Base-by-base conservation (phyloP, 257 asterid species). In the Solanum pimpinellifolium region DNA sequence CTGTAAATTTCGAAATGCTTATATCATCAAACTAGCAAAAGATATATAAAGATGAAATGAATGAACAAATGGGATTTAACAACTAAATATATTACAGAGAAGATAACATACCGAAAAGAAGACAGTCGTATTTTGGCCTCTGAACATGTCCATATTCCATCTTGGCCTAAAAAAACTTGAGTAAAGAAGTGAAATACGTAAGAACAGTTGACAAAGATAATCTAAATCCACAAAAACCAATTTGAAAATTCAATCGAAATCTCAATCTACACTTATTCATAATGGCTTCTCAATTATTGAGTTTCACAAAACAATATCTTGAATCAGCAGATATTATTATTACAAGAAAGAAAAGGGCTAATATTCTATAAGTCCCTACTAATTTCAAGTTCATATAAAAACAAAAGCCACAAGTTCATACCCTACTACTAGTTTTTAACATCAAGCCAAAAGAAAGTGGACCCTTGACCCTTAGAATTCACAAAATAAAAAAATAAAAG, bases 91-190 rank as follows among this genome's bases (percentile, higher is more conserved):
- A 12, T 73, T 37, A 7, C 25, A 37, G 29, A 35, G 25, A 65
- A 87, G 69, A 77, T 65, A 84, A 75, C 92, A 89, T 89, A 97
- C 99, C 98, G 77, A 97, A 97, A n/a, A 97, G 92, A 90, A 97
- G 99, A 89, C 99, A 97, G 76, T 97, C 99, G 31, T 94, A 96
- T 87, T 96, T 97, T 59, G 92, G 92, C 87, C 90, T 91, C 88
- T 94, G 97, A 85, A 92, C 94, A 86, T 95, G 98, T 77, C 93
- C 90, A 89, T 87, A 95, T 65, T 92, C 99, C 99, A 96, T 96
- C 89, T 89, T 85, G 86, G 90, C 89, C 93, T 90, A 84, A 42
- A 89, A 86, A 29, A 89, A 84, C 88, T 90, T 89, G 87, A 91
- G 89, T 68, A 88, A 46, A 86, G 87, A 90, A 91, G 7, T 23